phyloP scores from a whole-genome alignment of 345 rosid species.

The Lumnitzera littorea region DNA sequence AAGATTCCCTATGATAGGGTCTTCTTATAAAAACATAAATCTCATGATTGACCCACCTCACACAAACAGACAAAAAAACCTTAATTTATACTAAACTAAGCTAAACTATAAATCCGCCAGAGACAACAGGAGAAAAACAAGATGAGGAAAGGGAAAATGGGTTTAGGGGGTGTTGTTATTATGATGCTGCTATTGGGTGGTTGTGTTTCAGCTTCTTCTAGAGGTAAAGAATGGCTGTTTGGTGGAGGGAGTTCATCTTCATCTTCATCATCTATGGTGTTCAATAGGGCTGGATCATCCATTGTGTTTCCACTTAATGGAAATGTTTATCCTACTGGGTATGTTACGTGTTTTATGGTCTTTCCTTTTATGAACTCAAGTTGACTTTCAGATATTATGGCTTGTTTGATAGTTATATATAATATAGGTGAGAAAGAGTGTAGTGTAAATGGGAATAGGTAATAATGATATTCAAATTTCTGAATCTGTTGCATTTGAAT shows the following conservation, averaged over 20 bases:
- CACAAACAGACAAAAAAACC: no score
- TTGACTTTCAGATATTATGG: no score
- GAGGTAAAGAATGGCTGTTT: neutral
- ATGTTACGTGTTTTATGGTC: neutral
- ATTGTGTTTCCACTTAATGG: constrained; percentile 62
- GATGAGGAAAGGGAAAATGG: constrained; percentile 24
- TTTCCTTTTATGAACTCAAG: neutral
- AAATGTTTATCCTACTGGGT: constrained; percentile 54
- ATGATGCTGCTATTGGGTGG: neutral
- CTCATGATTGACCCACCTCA: no score
- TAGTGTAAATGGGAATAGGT: no score
- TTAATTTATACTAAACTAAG: no score
- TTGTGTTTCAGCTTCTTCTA: constrained; percentile 1
- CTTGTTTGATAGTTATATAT: no score
- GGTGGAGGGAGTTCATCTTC: neutral
- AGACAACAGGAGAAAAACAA: neutral
- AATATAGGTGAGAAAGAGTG: no score
- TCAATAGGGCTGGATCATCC: constrained; percentile 48
- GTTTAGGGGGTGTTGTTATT: constrained; percentile 9
- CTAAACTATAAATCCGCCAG: no score
- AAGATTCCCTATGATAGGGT: no score
- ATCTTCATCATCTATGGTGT: constrained; percentile 22
- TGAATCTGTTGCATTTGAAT: no score
- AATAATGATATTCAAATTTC: no score
- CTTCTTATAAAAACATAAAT: no score